These are phyloP conservation scores for Malus domestica DNA, from an alignment of 306 rosid genomes.

Conservation along the genomic window ASM211411v1 NC_041799.1:9765001-9765500, in stretches of 20 bases:
- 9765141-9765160: slow-evolving; percentile 66
- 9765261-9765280: slow-evolving; percentile 61
- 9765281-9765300: slow-evolving; percentile 59
- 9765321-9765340: neutral
- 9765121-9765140: neutral
- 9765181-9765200: slow-evolving; percentile 43
- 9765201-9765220: slow-evolving; percentile 34
- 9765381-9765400: neutral
- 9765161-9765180: slow-evolving; percentile 58
- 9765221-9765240: slow-evolving; percentile 63
- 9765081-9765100: neutral
- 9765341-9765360: neutral
- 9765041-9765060: slow-evolving; percentile 4
- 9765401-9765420: neutral
- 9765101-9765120: slow-evolving; percentile 2
- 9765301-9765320: slow-evolving; percentile 81
- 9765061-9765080: neutral
- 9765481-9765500: neutral
- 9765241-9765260: slow-evolving; percentile 97
- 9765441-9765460: neutral
- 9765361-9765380: neutral
- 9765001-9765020: slow-evolving; percentile 69
- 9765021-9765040: slow-evolving; percentile 52
- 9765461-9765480: neutral
- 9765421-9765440: neutral